Percentiles rank a stretch among this genome's conserved stretches.
These are phyloP conservation scores for Protomyces lactucae-debilis DNA, from an alignment of 1,139 yeast genomes.

Conservation along the genomic window DNA sequence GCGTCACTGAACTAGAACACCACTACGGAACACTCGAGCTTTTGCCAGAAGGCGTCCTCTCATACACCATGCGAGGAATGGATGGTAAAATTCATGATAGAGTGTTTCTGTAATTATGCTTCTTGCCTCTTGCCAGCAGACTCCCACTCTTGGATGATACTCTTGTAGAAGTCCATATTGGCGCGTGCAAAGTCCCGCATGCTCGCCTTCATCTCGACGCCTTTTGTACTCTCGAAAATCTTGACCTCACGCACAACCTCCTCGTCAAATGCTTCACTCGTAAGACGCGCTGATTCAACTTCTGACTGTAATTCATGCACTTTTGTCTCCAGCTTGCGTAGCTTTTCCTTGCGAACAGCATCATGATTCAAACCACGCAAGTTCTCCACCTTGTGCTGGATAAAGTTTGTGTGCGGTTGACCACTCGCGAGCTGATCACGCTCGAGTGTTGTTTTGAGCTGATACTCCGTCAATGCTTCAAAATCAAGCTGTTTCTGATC, in stretches of 20 bases:
- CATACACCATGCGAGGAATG: neutral
- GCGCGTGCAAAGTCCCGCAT: constrained; percentile 67
- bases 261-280: constrained; percentile 65
- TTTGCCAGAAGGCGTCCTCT: neutral
- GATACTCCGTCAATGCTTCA: constrained; percentile 77
- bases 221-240: constrained; percentile 75
- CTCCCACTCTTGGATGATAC: constrained; percentile 40
- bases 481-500: constrained; percentile 89
- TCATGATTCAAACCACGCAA: constrained; percentile 58
- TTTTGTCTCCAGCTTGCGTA: constrained; percentile 51
- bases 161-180: constrained; percentile 68
- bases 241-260: constrained; percentile 67
- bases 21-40: constrained; percentile 10
- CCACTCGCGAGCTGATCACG: constrained; percentile 55
- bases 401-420: constrained; percentile 45
- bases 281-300: constrained; percentile 60
- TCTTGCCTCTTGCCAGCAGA: neutral
- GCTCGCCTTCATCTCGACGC: constrained; percentile 67
- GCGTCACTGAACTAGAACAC: neutral
- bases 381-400: constrained; percentile 55
- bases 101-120: neutral
- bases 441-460: constrained; percentile 64
- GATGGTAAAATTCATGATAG: neutral
- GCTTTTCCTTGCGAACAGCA: constrained; percentile 50
- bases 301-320: constrained; percentile 55